These are phyloP conservation scores for Myxozyma nipponensis DNA, from an alignment of 805 yeast species.

Conservation along the genomic window DNA sequence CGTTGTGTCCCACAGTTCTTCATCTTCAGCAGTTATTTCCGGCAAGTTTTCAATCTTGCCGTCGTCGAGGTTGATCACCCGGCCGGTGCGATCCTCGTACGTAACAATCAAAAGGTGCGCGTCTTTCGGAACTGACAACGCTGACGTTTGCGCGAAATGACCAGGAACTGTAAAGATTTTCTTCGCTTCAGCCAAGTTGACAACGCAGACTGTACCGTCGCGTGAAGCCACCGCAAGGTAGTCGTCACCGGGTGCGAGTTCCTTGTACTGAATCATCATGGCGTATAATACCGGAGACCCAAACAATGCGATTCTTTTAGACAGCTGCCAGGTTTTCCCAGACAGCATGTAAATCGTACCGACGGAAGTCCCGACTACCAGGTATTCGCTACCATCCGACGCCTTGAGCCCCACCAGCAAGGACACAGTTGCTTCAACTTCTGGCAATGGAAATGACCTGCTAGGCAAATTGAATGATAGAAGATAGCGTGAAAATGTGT, in stretches of 20 bases:
- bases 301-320: slow-evolving; percentile 18
- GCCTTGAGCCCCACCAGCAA: slow-evolving; percentile 4
- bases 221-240: slow-evolving; percentile 18
- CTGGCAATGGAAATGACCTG: slow-evolving; percentile 15
- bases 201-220: slow-evolving; percentile 24
- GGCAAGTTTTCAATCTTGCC: slow-evolving; percentile 25
- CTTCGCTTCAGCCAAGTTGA: slow-evolving; percentile 6
- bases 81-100: slow-evolving; percentile 20
- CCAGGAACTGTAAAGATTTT: slow-evolving; percentile 27
- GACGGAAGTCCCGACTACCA: slow-evolving; percentile 18
- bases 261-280: slow-evolving; percentile 3
- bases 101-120: slow-evolving; percentile 17
- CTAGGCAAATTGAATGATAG: slow-evolving; percentile 24
- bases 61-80: slow-evolving; percentile 15
- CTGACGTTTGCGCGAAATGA: slow-evolving; percentile 14
- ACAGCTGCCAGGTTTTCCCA: slow-evolving; percentile 8
- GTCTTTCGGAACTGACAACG: slow-evolving; percentile 19
- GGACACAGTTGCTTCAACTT: slow-evolving; percentile 11
- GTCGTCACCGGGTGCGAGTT: slow-evolving; percentile 7
- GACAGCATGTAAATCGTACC: slow-evolving; percentile 16
- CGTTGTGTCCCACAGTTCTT: slow-evolving; percentile 26
- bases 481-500: slow-evolving; percentile 18
- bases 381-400: slow-evolving; percentile 7
- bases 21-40: slow-evolving; percentile 14
- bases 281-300: slow-evolving; percentile 24